A percentile compares a stretch with the other conserved stretches of the same genome.
These are phyloP conservation scores for Leccinum incarnatum DNA, from an alignment of 768 basidiomycete species.

Conservation along the genomic window DNA sequence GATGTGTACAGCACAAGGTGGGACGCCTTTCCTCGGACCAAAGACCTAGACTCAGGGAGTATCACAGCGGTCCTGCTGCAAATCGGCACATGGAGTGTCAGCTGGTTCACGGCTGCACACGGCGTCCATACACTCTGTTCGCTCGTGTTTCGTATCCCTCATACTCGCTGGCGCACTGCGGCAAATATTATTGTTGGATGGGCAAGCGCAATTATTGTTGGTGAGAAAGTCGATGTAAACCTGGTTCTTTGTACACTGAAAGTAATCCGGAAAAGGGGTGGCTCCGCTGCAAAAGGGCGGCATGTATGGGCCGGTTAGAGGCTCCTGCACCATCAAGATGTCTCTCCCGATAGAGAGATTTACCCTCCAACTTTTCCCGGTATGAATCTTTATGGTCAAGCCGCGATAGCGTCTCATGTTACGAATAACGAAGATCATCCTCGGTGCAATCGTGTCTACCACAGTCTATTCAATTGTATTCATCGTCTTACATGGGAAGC, in stretches of 20 bases:
- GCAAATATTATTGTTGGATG: slow-evolving; percentile 51
- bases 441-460: slow-evolving; percentile 53
- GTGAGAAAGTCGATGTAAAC: slow-evolving; percentile 36
- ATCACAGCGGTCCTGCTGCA: slow-evolving; percentile 54
- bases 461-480: slow-evolving; percentile 61
- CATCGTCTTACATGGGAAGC: slow-evolving; percentile 56
- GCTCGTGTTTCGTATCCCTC: slow-evolving; percentile 54
- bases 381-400: slow-evolving; percentile 29
- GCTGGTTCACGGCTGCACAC: slow-evolving; percentile 49
- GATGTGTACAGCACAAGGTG: slow-evolving; percentile 63
- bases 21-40: not conserved
- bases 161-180: slow-evolving; percentile 47
- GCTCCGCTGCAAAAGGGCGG: slow-evolving; percentile 36
- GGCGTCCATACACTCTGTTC: slow-evolving; percentile 69
- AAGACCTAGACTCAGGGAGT: not conserved
- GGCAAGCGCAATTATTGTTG: slow-evolving; percentile 45
- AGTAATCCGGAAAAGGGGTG: slow-evolving; percentile 30
- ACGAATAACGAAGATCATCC: slow-evolving; percentile 46
- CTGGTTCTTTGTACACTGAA: not conserved
- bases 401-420: not conserved
- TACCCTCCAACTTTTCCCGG: slow-evolving; percentile 61
- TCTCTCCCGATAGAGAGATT: slow-evolving; percentile 44
- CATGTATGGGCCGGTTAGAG: slow-evolving; percentile 50
- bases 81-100: slow-evolving; percentile 48
- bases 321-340: slow-evolving; percentile 51